Percentiles rank a stretch among this genome's conserved stretches.
Evolutionary conservation across 352 stramenopile genomes (phyloP).

Genomic region (Globisporangium uncinulatum): DNA sequence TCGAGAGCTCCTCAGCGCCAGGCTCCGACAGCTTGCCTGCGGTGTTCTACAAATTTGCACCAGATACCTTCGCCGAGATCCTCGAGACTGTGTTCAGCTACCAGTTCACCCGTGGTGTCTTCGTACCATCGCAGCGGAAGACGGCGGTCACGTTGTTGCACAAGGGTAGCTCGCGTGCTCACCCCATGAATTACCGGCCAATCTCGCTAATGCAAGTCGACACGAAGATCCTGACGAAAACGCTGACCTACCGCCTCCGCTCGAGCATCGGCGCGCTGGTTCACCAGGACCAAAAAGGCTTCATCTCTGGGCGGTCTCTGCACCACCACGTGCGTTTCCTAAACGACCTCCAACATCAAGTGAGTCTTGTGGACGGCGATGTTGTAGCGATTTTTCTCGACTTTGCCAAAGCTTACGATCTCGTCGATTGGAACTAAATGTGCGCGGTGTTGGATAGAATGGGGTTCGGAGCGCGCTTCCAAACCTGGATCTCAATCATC

Average conservation of each 20-base stretch:
- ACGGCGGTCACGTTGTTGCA: conserved; percentile 14
- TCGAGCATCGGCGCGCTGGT: no score
- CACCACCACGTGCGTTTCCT: conserved; percentile 12
- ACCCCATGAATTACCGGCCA: conserved; percentile 18
- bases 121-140: conserved; percentile 17
- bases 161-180: conserved; percentile 11
- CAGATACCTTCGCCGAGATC: conserved; percentile 15
- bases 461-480: no score
- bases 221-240: conserved; percentile 15
- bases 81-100: conserved; percentile 18
- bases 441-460: no score
- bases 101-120: conserved; percentile 11
- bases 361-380: no score
- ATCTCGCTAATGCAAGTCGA: conserved; percentile 25
- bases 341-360: conserved; percentile 9
- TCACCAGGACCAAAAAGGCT: no score
- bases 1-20: not conserved
- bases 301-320: no score
- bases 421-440: no score
- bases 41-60: conserved; percentile 19
- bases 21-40: conserved; percentile 15
- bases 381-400: no score
- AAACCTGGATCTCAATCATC: no score
- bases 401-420: no score
- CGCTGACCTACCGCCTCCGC: conserved; percentile 6